These are phyloP conservation scores for Senna siamea DNA, from an alignment of 306 rosid species.

Conservation along the genomic window DNA sequence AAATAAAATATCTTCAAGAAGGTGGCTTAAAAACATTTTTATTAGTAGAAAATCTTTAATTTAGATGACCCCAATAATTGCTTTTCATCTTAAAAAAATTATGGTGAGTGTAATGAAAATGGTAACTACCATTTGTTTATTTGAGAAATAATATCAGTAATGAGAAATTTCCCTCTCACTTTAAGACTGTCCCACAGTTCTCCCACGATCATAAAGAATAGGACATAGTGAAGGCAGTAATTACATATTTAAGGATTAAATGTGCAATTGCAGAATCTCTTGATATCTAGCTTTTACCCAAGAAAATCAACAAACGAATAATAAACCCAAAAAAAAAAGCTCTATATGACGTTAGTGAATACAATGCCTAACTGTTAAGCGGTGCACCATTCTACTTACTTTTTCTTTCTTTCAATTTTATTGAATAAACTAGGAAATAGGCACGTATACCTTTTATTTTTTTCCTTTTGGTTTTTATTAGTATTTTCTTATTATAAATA, in stretches of 20 bases:
- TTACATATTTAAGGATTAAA: constrained; percentile 31
- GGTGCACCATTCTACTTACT: constrained; percentile 11
- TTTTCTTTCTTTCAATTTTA: constrained; percentile 18
- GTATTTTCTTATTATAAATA: too few species aligned
- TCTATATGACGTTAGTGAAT: neutral
- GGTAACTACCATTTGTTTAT: constrained; percentile 14
- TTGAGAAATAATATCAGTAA: constrained; percentile 3
- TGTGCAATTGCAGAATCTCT: constrained; percentile 41
- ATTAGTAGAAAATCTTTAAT: neutral
- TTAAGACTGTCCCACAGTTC: constrained; percentile 16
- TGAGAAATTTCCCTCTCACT: neutral
- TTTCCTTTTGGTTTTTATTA: too few species aligned
- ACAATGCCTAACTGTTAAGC: constrained; percentile 14
- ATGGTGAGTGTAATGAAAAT: neutral
- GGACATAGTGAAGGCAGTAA: constrained; percentile 20
- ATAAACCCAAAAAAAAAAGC: neutral
- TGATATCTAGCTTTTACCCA: constrained; percentile 48
- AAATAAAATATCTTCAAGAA: constrained; percentile 45
- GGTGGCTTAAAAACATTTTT: constrained; percentile 33
- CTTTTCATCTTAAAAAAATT: neutral
- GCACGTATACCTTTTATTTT: too few species aligned
- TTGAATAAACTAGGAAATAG: constrained; percentile 35
- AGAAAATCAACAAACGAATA: constrained; percentile 24
- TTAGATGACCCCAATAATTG: neutral
- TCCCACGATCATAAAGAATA: constrained; percentile 21